Evolutionary conservation across 805 yeast species (phyloP), one percentile per base, ranked within the genome.

Genomic region (Teunomyces atbi): DNA sequence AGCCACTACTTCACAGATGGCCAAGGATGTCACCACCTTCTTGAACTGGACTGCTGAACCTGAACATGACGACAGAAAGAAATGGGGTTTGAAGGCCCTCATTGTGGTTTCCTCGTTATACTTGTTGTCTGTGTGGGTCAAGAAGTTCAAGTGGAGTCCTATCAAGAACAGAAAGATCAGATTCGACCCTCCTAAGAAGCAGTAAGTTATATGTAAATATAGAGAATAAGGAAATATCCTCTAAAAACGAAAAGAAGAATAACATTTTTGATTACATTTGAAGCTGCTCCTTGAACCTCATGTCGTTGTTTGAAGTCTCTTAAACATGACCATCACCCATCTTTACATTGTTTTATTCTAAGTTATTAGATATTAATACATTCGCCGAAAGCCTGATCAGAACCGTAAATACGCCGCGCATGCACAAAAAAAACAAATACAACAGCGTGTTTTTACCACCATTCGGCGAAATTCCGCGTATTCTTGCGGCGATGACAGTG

Each of bases 1-100:
- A 49, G 98, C 99, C 45, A 84, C 98, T 45, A 86, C 98, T 54
- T 85, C 98, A 47, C 99, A 94, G 79, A 91, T 92, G 98, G 99
- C 99, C 58, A 94, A 94, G 81, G 99, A 94, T 72, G 99, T 94
- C 47, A 76, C 89, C 53, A 83, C 89, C 45, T 94, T 94, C 86
- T 83, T 94, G 71, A 87, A 91, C 81, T 94, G 99, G 99, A 89
- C 97, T 55, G 76, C 97, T 49, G 97, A 90, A 77, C 99, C 99
- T 52, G 99, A 94, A 77, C 97, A 87, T 62, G 99, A 94, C 64
- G 97, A 90, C 68, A 87, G 99, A 78, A 94, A 94, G 84, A 89
- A 86, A 77, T 78, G 86, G 71, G 99, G 99, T 76, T 77, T 89
- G 70, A 94, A 94, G 80, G 96, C 97, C 44, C 65, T 94, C 56